phyloP scores from a whole-genome alignment of 2,329 filamentous ascomycete species.

The Raffaelea arxii region DNA sequence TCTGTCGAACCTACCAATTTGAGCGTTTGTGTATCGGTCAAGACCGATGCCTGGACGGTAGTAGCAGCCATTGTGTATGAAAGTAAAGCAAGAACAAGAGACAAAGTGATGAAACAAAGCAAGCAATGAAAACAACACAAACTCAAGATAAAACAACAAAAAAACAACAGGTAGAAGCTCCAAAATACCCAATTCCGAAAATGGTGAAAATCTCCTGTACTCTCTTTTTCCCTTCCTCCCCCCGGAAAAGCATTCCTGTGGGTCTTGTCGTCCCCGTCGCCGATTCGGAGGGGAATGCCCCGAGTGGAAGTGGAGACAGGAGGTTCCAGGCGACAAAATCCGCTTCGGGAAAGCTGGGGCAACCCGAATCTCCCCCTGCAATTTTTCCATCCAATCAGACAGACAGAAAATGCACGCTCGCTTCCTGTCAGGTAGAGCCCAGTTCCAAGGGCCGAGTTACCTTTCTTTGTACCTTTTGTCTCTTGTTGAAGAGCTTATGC shows the following conservation, averaged over 20 bases:
- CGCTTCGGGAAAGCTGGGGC: too few species aligned
- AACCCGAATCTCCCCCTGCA: neutral
- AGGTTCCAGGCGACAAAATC: too few species aligned
- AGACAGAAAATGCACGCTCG: too few species aligned
- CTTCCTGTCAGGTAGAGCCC: too few species aligned
- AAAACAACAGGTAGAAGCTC: neutral
- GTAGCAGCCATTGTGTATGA: slow-evolving; percentile 3
- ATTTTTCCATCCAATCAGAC: slow-evolving; percentile 8
- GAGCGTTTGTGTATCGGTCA: slow-evolving; percentile 3
- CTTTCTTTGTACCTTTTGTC: too few species aligned
- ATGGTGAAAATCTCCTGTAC: neutral
- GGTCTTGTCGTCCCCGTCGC: too few species aligned
- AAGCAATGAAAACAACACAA: neutral
- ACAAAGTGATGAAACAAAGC: neutral
- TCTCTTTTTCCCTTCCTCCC: too few species aligned
- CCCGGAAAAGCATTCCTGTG: too few species aligned
- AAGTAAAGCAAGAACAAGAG: neutral
- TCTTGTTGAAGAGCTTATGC: too few species aligned
- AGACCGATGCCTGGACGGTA: slow-evolving; percentile 4
- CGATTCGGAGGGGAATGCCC: too few species aligned
- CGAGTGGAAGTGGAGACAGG: too few species aligned
- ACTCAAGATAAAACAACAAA: neutral
- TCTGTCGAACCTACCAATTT: neutral
- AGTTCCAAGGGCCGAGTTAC: too few species aligned
- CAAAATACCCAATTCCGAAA: neutral